These are phyloP conservation scores for Crithidia thermophila DNA, from an alignment of 208 protist species.

Conservation along the genomic window DNA sequence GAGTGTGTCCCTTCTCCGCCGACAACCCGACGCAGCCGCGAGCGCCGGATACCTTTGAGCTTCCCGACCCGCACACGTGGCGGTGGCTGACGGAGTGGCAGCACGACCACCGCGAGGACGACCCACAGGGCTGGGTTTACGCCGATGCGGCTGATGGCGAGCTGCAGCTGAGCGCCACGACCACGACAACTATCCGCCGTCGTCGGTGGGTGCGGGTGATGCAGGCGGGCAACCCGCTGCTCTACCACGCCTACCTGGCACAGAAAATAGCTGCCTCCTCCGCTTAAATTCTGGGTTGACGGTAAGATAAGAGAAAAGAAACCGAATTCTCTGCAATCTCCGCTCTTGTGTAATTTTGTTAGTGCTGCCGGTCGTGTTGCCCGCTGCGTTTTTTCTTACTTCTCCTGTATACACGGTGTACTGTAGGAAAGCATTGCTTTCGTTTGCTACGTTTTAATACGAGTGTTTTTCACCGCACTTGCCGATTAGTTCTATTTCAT, in stretches of 20 bases:
- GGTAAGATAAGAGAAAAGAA: slow-evolving; percentile 14
- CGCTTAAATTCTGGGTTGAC: slow-evolving; percentile 3
- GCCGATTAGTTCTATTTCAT: too few species aligned
- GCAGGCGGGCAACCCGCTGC: slow-evolving; percentile 56
- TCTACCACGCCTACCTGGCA: slow-evolving; percentile 50
- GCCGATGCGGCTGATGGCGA: slow-evolving; percentile 20
- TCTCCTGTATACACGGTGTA: neutral
- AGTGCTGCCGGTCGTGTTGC: too few species aligned
- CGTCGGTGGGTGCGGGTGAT: slow-evolving; percentile 60
- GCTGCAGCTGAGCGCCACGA: slow-evolving; percentile 30
- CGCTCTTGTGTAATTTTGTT: neutral
- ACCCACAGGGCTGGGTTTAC: slow-evolving; percentile 67
- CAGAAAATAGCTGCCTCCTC: neutral
- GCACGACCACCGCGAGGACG: slow-evolving; percentile 42
- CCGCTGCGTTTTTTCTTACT: neutral
- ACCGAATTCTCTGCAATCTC: neutral
- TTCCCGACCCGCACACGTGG: slow-evolving; percentile 50
- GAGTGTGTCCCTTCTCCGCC: slow-evolving; percentile 39
- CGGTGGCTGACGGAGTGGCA: slow-evolving; percentile 60
- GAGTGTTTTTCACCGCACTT: too few species aligned
- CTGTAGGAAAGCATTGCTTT: too few species aligned
- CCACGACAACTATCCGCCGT: slow-evolving; percentile 31
- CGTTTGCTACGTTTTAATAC: too few species aligned
- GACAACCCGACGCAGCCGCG: slow-evolving; percentile 30
- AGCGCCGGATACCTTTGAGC: slow-evolving; percentile 34